Conservation (phyloP, 768 basidiomycete species). For the Auricularia auricula-judae region DNA sequence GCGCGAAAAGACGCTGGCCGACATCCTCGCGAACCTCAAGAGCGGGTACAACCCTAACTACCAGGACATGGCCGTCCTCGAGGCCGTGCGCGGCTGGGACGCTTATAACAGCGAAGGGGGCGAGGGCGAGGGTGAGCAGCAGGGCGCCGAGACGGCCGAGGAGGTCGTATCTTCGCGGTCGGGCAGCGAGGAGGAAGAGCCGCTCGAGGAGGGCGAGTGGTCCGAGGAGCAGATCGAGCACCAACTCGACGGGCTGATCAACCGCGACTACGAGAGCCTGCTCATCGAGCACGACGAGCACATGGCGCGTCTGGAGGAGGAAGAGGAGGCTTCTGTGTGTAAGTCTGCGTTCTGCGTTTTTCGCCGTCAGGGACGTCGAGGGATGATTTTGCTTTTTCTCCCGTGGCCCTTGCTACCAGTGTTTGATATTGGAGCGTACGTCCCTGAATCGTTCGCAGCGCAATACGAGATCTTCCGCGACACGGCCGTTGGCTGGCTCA, state of each 20-base stretch:
- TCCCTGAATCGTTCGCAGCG: constrained; percentile 72
- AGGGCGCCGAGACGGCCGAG: constrained; percentile 27
- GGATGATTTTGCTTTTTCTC: not conserved
- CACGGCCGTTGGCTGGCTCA: constrained; percentile 48
- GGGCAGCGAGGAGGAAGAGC: constrained; percentile 13
- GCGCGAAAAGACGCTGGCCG: constrained; percentile 65
- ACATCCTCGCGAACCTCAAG: constrained; percentile 73
- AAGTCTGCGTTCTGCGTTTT: constrained; percentile 19
- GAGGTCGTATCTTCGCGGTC: constrained; percentile 8
- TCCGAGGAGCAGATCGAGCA: constrained; percentile 44
- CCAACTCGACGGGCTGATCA: constrained; percentile 44
- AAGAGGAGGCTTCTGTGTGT: constrained; percentile 39
- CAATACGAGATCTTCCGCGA: constrained; percentile 61
- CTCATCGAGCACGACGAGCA: constrained; percentile 71
- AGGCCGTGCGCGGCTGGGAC: constrained; percentile 92
- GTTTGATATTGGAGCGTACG: constrained; percentile 66
- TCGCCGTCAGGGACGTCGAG: not conserved
- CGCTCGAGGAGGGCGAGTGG: constrained; percentile 51
- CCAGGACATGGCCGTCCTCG: constrained; percentile 97
- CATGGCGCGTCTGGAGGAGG: constrained; percentile 29
- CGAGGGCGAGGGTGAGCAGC: too few relatives aligned
- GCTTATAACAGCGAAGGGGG: constrained; percentile 56
- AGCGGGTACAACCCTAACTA: constrained; percentile 95
- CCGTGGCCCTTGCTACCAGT: constrained; percentile 34
- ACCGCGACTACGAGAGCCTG: constrained; percentile 60